These are phyloP conservation scores for Ustilaginoidea virens DNA, from an alignment of 2,329 filamentous ascomycete species.

Conservation along the genomic window DNA sequence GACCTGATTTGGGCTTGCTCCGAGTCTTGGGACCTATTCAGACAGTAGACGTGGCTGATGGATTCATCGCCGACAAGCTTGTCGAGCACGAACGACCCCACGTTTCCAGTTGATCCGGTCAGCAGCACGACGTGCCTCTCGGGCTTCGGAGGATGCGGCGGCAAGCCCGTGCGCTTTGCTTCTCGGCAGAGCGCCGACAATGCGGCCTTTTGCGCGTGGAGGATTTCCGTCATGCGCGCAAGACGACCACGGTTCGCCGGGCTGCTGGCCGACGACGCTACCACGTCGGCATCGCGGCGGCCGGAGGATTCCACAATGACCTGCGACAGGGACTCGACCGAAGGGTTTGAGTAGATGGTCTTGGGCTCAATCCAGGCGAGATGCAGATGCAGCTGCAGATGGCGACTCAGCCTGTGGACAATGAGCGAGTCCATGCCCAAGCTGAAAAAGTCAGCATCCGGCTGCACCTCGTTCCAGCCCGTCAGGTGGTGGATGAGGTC, in stretches of 20 bases:
- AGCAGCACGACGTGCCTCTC: constrained; percentile 2
- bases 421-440: constrained; percentile 5
- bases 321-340: not conserved
- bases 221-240: not conserved
- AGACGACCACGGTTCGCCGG: no score
- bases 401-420: constrained; percentile 1
- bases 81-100: constrained; percentile 5
- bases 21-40: constrained; percentile 4
- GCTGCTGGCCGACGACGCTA: no score
- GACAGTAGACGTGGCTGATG: constrained; percentile 1
- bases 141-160: not conserved
- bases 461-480: not conserved
- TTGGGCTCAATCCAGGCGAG: not conserved
- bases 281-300: no score
- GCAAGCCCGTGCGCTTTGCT: no score
- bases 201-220: not conserved
- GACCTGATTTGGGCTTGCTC: not conserved
- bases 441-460: constrained; percentile 4
- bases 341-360: not conserved
- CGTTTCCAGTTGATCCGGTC: constrained; percentile 5
- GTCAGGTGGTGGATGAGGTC: not conserved
- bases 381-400: not conserved
- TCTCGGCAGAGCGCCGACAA: not conserved
- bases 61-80: constrained; percentile 1
- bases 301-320: not conserved